These are phyloP conservation scores for Cystobasidium tubakii DNA, from an alignment of 768 basidiomycete species.

Conservation along the genomic window DNA sequence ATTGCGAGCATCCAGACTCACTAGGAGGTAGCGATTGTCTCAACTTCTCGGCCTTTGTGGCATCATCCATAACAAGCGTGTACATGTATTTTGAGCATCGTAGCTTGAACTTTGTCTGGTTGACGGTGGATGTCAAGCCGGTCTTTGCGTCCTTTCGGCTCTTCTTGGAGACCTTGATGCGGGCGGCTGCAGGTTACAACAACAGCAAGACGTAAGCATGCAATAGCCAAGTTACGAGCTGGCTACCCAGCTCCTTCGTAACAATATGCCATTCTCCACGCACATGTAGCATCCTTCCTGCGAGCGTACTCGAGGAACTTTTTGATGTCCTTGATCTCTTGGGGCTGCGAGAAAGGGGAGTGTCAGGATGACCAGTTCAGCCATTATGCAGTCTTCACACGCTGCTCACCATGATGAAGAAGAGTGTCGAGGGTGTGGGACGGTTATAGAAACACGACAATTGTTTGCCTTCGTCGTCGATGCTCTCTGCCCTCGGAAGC, in stretches of 20 bases:
- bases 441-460: not conserved
- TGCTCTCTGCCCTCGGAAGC: not conserved
- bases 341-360: slow-evolving; percentile 56
- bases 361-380: no score
- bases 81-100: slow-evolving; percentile 93
- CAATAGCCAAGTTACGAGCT: not conserved
- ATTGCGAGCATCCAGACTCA: slow-evolving; percentile 52
- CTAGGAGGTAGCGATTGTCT: slow-evolving; percentile 91
- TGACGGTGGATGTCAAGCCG: slow-evolving; percentile 41
- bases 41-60: slow-evolving; percentile 97
- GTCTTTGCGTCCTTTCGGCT: slow-evolving; percentile 42
- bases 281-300: slow-evolving; percentile 94
- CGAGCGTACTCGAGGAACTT: slow-evolving; percentile 93
- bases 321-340: slow-evolving; percentile 98
- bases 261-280: slow-evolving; percentile 51
- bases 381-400: not conserved
- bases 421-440: slow-evolving; percentile 4
- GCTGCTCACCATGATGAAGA: slow-evolving; percentile 19
- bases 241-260: not conserved
- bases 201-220: not conserved
- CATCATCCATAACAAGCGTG: slow-evolving; percentile 91
- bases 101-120: slow-evolving; percentile 92
- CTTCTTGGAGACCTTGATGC: slow-evolving; percentile 80
- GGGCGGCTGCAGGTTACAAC: slow-evolving; percentile 67
- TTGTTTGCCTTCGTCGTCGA: slow-evolving; percentile 1